Evolutionary conservation across 805 yeast species (phyloP).

Genomic region (Candida lessepsii): DNA sequence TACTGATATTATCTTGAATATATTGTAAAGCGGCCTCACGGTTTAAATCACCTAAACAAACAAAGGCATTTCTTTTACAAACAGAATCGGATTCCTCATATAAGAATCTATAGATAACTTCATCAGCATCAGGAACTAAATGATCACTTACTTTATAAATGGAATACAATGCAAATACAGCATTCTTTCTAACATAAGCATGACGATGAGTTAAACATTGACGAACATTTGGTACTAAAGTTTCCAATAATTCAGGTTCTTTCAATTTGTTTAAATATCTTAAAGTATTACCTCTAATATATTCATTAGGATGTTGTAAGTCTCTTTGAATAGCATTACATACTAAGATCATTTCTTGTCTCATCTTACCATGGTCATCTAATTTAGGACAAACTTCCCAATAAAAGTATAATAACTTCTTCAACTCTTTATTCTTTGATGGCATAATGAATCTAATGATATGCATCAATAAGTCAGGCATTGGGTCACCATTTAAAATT

Average conservation of each 20-base stretch:
- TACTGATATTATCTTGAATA: constrained; percentile 65
- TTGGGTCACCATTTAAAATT: constrained; percentile 88
- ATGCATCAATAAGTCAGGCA: constrained; percentile 94
- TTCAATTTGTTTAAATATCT: constrained; percentile 86
- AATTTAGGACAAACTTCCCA: constrained; percentile 98
- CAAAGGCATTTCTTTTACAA: constrained; percentile 93
- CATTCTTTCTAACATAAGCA: constrained; percentile 96
- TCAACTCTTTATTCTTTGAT: constrained; percentile 82
- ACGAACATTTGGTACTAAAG: constrained; percentile 89
- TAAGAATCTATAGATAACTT: constrained; percentile 69
- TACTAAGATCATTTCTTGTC: constrained; percentile 97
- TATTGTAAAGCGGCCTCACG: constrained; percentile 82
- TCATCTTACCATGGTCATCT: constrained; percentile 83
- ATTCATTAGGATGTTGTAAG: constrained; percentile 97
- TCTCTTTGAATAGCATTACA: constrained; percentile 98
- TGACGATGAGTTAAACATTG: constrained; percentile 93
- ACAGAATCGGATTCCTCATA: constrained; percentile 86
- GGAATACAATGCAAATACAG: constrained; percentile 84
- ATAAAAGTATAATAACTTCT: constrained; percentile 88
- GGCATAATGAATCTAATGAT: constrained; percentile 98
- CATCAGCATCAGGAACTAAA: constrained; percentile 94
- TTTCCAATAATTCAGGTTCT: constrained; percentile 93
- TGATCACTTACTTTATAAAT: constrained; percentile 81
- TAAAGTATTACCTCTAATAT: constrained; percentile 91
- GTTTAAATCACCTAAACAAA: constrained; percentile 77